A percentile compares a stretch with the other conserved stretches of the same genome.
Evolutionary conservation across 306 rosid genomes (phyloP).

Genomic region (Trifolium subterraneum): DNA sequence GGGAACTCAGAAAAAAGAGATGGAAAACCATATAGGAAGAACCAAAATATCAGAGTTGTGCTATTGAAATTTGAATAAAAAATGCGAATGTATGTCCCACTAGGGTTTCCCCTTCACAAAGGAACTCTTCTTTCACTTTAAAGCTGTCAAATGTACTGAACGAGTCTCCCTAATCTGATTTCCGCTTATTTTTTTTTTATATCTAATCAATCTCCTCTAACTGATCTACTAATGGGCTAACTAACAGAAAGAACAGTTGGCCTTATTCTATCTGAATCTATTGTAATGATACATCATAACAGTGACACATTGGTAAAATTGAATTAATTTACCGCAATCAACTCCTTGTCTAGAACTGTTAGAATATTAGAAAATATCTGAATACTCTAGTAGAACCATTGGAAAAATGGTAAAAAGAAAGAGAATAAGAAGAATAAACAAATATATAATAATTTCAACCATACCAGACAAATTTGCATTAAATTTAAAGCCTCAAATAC

Average conservation of each 20-base stretch:
- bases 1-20: slow-evolving; percentile 16
- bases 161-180: slow-evolving; percentile 1
- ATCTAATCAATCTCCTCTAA: neutral
- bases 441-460: slow-evolving; percentile 17
- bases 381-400: neutral
- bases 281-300: neutral
- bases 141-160: neutral
- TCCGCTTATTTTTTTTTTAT: neutral
- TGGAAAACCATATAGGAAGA: slow-evolving; percentile 12
- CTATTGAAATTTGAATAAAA: slow-evolving; percentile 17
- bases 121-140: slow-evolving; percentile 4
- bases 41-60: neutral
- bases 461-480: neutral
- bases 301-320: slow-evolving; percentile 13
- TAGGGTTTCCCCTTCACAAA: slow-evolving; percentile 14
- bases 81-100: neutral
- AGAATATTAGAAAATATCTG: neutral
- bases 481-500: slow-evolving; percentile 6
- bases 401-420: slow-evolving; percentile 16
- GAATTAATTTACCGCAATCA: slow-evolving; percentile 12
- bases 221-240: neutral
- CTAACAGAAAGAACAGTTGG: neutral
- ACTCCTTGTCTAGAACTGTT: slow-evolving; percentile 2
- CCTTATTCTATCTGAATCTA: slow-evolving; percentile 1
- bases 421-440: slow-evolving; percentile 1